Conservation (phyloP, 768 basidiomycete genomes). For the Sistotremastrum niveocremeum region DNA sequence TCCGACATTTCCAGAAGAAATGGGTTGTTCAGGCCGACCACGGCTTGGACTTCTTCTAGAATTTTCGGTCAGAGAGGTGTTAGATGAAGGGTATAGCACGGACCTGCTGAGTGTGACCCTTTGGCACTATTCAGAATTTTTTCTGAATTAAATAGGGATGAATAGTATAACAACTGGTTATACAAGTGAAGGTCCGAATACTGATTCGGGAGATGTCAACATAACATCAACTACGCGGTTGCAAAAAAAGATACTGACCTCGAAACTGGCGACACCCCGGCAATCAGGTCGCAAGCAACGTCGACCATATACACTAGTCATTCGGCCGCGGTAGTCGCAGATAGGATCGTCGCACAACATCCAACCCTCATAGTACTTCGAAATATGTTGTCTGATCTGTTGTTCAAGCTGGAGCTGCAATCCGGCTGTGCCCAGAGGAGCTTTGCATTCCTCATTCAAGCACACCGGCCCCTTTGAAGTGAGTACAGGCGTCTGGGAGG, state of each 20-base stretch:
- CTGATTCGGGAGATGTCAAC: slow-evolving; percentile 23
- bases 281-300: slow-evolving; percentile 64
- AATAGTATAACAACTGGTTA: slow-evolving; percentile 79
- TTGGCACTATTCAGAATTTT: slow-evolving; percentile 42
- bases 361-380: slow-evolving; percentile 82
- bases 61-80: neutral
- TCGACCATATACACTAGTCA: slow-evolving; percentile 86
- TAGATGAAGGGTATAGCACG: neutral
- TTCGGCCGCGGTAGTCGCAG: slow-evolving; percentile 75
- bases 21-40: slow-evolving; percentile 34
- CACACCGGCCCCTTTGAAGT: slow-evolving; percentile 55
- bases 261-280: slow-evolving; percentile 54
- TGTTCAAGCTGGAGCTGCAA: slow-evolving; percentile 75
- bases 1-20: slow-evolving; percentile 39
- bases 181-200: slow-evolving; percentile 79
- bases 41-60: slow-evolving; percentile 41
- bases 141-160: slow-evolving; percentile 60
- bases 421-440: slow-evolving; percentile 39
- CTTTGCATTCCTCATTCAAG: slow-evolving; percentile 39
- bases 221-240: neutral
- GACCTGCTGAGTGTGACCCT: slow-evolving; percentile 17
- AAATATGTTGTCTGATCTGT: slow-evolving; percentile 67
- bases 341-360: slow-evolving; percentile 75
- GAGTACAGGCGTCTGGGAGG: slow-evolving; percentile 50
- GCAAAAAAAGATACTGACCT: slow-evolving; percentile 30